Evolutionary conservation across 2,329 filamentous ascomycete genomes (phyloP).

Genomic region (Penicillium sclerotigenum): DNA sequence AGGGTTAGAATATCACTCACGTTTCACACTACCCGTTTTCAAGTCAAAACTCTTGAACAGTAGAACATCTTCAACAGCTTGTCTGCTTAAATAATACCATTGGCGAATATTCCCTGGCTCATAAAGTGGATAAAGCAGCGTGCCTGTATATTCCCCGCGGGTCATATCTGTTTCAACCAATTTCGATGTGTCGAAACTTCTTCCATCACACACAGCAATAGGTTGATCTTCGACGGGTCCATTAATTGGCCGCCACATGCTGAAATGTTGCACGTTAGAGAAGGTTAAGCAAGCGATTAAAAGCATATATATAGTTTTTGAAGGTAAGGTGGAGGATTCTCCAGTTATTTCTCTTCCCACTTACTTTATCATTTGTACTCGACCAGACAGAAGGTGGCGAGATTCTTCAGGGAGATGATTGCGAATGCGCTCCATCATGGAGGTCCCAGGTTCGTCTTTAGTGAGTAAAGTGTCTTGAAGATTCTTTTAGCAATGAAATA

Average conservation of each 20-base stretch:
- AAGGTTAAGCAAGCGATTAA: neutral
- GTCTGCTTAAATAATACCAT: slow-evolving; percentile 11
- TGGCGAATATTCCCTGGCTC: neutral
- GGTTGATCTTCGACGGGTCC: slow-evolving; percentile 9
- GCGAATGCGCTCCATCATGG: slow-evolving; percentile 8
- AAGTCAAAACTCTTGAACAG: slow-evolving; percentile 11
- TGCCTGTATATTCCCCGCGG: slow-evolving; percentile 8
- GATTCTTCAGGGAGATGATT: slow-evolving; percentile 11
- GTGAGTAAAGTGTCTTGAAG: slow-evolving; percentile 8
- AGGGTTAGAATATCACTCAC: neutral
- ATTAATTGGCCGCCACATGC: slow-evolving; percentile 4
- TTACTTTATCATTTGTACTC: slow-evolving; percentile 13
- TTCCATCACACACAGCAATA: slow-evolving; percentile 8
- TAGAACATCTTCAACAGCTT: slow-evolving; percentile 7
- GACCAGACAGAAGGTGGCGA: slow-evolving; percentile 3
- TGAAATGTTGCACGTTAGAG: neutral
- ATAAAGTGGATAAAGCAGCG: slow-evolving; percentile 4
- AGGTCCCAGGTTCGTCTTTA: slow-evolving; percentile 1
- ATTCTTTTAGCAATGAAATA: neutral
- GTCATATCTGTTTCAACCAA: slow-evolving; percentile 10
- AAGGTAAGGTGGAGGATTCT: too few species aligned
- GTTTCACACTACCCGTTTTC: slow-evolving; percentile 3
- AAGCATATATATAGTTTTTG: neutral
- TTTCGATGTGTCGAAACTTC: neutral
- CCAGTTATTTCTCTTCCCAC: too few species aligned